These are phyloP conservation scores for Penicillium sp. DNA, from an alignment of 2,329 filamentous ascomycete genomes.

Conservation along the genomic window DNA sequence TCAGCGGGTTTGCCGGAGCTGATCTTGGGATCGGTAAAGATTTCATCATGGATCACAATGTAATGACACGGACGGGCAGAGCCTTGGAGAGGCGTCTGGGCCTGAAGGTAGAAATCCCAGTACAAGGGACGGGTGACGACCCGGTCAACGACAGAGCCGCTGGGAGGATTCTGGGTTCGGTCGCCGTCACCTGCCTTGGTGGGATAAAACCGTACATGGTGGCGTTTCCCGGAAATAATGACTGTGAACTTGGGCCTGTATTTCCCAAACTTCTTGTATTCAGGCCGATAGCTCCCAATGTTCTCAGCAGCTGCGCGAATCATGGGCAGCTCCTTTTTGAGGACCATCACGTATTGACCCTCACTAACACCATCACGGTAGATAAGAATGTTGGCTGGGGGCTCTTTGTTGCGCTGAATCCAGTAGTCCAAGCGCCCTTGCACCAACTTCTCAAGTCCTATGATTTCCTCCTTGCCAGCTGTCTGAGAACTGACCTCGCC, in stretches of 20 bases:
- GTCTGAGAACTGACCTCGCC: slow-evolving; percentile 59
- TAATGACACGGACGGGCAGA: slow-evolving; percentile 83
- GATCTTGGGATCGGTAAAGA: slow-evolving; percentile 49
- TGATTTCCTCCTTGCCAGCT: slow-evolving; percentile 67
- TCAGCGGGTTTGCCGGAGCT: slow-evolving; percentile 12
- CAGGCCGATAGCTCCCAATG: slow-evolving; percentile 46
- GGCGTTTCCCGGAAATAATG: slow-evolving; percentile 80
- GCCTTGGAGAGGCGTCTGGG: slow-evolving; percentile 76
- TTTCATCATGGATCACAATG: slow-evolving; percentile 67
- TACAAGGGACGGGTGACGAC: slow-evolving; percentile 71
- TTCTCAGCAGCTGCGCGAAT: slow-evolving; percentile 57
- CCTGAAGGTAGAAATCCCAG: slow-evolving; percentile 83
- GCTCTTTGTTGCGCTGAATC: slow-evolving; percentile 55
- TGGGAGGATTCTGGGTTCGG: slow-evolving; percentile 63
- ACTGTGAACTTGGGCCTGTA: slow-evolving; percentile 65
- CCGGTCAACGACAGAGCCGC: slow-evolving; percentile 80
- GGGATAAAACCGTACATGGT: slow-evolving; percentile 83
- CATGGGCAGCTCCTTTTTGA: slow-evolving; percentile 62
- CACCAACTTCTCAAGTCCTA: slow-evolving; percentile 62
- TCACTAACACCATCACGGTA: slow-evolving; percentile 90
- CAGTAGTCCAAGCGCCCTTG: slow-evolving; percentile 65
- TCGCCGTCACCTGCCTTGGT: slow-evolving; percentile 52
- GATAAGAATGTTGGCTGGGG: slow-evolving; percentile 74
- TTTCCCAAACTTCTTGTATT: background rate
- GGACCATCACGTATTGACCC: slow-evolving; percentile 70